These are phyloP conservation scores for Pseudohalonectria lignicola DNA, from an alignment of 2,329 filamentous ascomycete genomes.

Conservation along the genomic window DNA sequence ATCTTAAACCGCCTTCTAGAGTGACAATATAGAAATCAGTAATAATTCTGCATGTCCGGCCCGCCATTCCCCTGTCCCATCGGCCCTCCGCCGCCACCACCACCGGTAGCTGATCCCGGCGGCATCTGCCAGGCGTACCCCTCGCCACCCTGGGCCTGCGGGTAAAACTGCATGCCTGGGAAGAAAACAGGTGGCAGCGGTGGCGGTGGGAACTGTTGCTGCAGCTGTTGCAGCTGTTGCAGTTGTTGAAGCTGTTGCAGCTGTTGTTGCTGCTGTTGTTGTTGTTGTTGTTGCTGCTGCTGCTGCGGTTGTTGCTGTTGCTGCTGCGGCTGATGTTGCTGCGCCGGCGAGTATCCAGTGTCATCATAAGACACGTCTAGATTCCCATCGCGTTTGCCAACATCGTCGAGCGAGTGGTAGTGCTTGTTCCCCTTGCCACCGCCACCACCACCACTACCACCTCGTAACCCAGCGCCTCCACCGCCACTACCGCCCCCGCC, in stretches of 20 bases:
- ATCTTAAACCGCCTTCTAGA: too few species aligned
- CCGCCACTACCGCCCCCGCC: conserved; percentile 4
- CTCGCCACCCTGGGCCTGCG: neutral
- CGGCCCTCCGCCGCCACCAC: neutral
- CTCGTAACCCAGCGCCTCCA: too few species aligned
- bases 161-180: neutral
- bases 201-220: neutral
- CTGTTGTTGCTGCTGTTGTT: neutral
- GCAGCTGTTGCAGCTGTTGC: neutral
- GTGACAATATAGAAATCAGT: too few species aligned
- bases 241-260: neutral
- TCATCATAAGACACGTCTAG: conserved; percentile 3
- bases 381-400: conserved; percentile 3
- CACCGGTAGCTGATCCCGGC: neutral
- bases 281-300: neutral
- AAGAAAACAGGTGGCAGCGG: neutral
- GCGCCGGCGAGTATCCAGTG: neutral
- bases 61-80: neutral
- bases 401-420: conserved; percentile 10
- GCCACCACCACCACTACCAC: conserved; percentile 1
- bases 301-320: conserved; percentile 1
- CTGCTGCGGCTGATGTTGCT: neutral
- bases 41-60: conserved; percentile 1
- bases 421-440: conserved; percentile 2
- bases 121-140: neutral